Base-by-base conservation (phyloP, 164 flowering plant genomes). In the Nelumbo lutea region DNA sequence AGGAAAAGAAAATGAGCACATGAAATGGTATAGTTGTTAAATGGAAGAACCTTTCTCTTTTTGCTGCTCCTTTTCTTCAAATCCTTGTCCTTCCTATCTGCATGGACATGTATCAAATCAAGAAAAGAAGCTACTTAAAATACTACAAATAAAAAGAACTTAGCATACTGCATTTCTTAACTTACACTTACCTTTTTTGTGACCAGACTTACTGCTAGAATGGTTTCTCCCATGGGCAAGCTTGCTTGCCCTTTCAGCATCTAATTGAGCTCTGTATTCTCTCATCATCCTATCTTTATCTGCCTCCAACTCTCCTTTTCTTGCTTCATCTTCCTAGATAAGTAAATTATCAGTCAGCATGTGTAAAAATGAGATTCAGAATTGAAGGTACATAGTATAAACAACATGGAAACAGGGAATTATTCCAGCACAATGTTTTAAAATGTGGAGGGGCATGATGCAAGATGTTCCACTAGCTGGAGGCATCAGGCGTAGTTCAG, bases 261-360 rank as follows among this genome's bases (percentile, higher is more conserved):
- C 98, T 71, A 96, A 79, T 68, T 89, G 98, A 66, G 98, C 98
- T 78, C 99, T 81, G 75, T 96, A 96, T 67, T 92, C 99, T 67
- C 87, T 82, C 99, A 96, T 96, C 97, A 96, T 90, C 77, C 70
- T 83, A 71, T 89, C 98, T 66, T 87, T 88, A 76, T 93, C 99
- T 46, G 94, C 94, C 80, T 96, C 99, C 61, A 92, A 60, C 73
- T 90, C 97, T 44, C 93, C 98, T 72, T 82, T 90, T 76, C 70
- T 90, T 76, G 87, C 48, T 78, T 89, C 97, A 75, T 95, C 99
- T 79, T 95, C 99, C 99, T 95, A 76, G 14, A 39, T 68, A 65
- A 69, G 51, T 39, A 13, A 65, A 77, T 42, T 47, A 53, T 14
- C 50, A 70, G 6, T 61, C 56, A 72, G 43, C 39, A 73, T 11